Evolutionary conservation across 306 rosid species (phyloP).

Genomic region (Gastrolobium villosum): DNA sequence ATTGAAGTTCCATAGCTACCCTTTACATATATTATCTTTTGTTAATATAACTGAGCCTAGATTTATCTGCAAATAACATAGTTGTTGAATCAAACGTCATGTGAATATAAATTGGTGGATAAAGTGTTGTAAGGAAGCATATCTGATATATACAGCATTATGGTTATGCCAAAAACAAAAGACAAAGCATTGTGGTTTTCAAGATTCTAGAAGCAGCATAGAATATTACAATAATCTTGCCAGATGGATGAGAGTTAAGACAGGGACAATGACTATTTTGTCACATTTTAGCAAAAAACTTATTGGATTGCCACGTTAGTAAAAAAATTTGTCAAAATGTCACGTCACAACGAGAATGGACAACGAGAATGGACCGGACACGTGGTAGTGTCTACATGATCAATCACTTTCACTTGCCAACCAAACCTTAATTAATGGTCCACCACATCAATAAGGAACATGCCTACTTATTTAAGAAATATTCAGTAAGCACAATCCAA

Average conservation of each 20-base stretch:
- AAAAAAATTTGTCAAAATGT: too few species aligned
- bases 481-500: neutral
- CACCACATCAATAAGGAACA: neutral
- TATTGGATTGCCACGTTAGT: too few species aligned
- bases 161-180: constrained; percentile 14
- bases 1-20: constrained; percentile 79
- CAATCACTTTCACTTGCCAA: too few species aligned
- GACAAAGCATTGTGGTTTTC: constrained; percentile 22
- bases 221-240: neutral
- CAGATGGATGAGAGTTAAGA: neutral
- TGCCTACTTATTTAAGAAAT: neutral
- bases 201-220: neutral
- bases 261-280: too few species aligned
- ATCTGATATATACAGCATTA: neutral
- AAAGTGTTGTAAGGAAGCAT: constrained; percentile 4
- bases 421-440: neutral
- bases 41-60: constrained; percentile 73
- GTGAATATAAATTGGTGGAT: constrained; percentile 14
- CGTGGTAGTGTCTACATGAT: too few species aligned
- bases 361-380: too few species aligned
- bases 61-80: constrained; percentile 57
- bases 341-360: too few species aligned
- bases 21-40: constrained; percentile 8
- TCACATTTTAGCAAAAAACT: too few species aligned
- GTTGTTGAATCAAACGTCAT: constrained; percentile 40